Evolutionary conservation across 1,284 basidiomycete genomes (phyloP).

Genomic region (Pascua guehoae): DNA sequence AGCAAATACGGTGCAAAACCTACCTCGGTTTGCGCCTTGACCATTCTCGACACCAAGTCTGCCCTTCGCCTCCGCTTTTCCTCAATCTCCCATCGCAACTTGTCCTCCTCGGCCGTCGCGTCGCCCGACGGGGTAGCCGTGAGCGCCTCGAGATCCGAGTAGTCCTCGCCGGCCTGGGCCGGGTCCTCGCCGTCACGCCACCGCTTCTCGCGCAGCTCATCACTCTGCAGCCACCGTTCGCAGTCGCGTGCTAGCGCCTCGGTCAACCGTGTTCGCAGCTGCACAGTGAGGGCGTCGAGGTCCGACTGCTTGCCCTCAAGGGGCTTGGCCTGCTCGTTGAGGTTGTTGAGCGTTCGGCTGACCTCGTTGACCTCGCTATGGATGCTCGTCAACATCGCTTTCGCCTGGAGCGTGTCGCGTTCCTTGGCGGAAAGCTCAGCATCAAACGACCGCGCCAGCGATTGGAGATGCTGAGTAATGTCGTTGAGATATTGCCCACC

Average conservation of each 20-base stretch:
- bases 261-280: conserved; percentile 70
- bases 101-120: conserved; percentile 53
- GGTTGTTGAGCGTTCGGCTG: conserved; percentile 66
- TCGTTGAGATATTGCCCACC: conserved; percentile 80
- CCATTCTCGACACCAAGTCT: conserved; percentile 67
- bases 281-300: conserved; percentile 63
- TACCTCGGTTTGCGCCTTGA: conserved; percentile 76
- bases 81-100: conserved; percentile 63
- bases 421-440: conserved; percentile 88
- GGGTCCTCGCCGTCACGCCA: conserved; percentile 31
- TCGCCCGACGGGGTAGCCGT: conserved; percentile 51
- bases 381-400: conserved; percentile 79
- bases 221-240: conserved; percentile 85
- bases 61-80: conserved; percentile 65
- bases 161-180: conserved; percentile 37
- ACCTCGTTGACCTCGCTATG: conserved; percentile 89
- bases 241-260: conserved; percentile 77
- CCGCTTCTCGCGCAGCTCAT: conserved; percentile 67
- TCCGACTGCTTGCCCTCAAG: conserved; percentile 62
- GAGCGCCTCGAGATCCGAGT: conserved; percentile 35
- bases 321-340: conserved; percentile 63
- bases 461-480: conserved; percentile 80
- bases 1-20: no score
- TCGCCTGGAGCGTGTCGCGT: conserved; percentile 85
- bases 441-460: conserved; percentile 88